These are phyloP conservation scores for Kodamaea nitidulidarum DNA, from an alignment of 805 yeast genomes.

Conservation along the genomic window DNA sequence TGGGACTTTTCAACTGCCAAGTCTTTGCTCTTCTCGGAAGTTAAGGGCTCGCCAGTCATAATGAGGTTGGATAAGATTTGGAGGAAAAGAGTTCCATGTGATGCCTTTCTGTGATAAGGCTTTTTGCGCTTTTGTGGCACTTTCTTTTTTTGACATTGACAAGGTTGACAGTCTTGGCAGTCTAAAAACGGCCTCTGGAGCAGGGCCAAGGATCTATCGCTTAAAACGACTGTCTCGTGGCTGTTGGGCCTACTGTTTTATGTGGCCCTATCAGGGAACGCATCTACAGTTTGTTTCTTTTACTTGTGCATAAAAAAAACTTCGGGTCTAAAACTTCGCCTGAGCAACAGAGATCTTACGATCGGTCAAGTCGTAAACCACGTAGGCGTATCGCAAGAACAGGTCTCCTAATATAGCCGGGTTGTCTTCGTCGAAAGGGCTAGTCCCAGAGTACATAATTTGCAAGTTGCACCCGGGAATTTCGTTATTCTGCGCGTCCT, in stretches of 20 bases:
- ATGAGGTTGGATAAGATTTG: too few relatives aligned
- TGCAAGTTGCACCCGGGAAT: constrained; percentile 3
- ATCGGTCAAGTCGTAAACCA: constrained; percentile 24
- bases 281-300: too few relatives aligned
- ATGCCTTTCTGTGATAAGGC: background rate
- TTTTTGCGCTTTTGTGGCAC: background rate
- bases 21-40: background rate
- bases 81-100: too few relatives aligned
- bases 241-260: too few relatives aligned
- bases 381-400: constrained; percentile 24
- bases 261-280: too few relatives aligned
- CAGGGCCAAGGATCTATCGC: too few relatives aligned
- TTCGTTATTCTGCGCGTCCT: background rate
- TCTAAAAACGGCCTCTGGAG: too few relatives aligned
- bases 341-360: constrained; percentile 23
- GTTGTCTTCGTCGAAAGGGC: background rate
- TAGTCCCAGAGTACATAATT: background rate
- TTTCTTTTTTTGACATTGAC: background rate
- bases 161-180: background rate
- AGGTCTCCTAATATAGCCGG: constrained; percentile 23
- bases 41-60: too few relatives aligned
- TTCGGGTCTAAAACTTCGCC: constrained; percentile 4
- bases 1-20: background rate
- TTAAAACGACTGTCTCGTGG: too few relatives aligned
- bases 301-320: too few relatives aligned